These are phyloP conservation scores for Oenanthe sinensis DNA, from an alignment of 129 eudicot species.

Conservation along the genomic window DNA sequence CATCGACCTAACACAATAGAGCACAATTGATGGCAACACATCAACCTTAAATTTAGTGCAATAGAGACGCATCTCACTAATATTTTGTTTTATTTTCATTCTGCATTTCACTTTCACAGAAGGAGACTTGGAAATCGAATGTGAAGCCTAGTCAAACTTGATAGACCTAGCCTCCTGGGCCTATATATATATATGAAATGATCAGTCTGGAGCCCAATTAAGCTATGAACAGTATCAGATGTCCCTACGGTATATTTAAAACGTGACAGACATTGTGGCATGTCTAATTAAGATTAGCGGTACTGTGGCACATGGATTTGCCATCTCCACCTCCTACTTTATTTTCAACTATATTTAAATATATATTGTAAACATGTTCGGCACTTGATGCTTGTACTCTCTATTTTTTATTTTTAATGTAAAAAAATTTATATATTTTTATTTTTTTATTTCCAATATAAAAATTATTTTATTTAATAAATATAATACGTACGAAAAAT, in stretches of 20 bases:
- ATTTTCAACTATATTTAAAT: not conserved
- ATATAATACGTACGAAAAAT: too few species aligned
- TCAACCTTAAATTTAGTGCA: not conserved
- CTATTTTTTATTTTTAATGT: too few species aligned
- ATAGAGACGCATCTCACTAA: not conserved
- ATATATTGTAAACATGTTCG: not conserved
- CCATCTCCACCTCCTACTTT: conserved; percentile 6
- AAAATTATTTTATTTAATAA: too few species aligned
- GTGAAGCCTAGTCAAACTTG: not conserved
- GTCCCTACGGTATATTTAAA: not conserved
- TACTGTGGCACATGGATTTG: conserved; percentile 26
- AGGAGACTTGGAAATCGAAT: not conserved
- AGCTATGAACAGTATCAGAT: conserved; percentile 8
- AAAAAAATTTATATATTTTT: too few species aligned
- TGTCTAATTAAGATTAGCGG: conserved; percentile 14
- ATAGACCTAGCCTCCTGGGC: not conserved
- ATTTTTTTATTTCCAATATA: too few species aligned
- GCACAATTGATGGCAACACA: not conserved
- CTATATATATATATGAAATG: not conserved
- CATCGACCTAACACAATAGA: too few species aligned
- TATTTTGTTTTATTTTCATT: not conserved
- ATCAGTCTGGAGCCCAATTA: conserved; percentile 4
- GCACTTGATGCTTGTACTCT: not conserved
- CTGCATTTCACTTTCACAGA: not conserved
- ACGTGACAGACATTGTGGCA: conserved; percentile 25